Percentiles rank a stretch among this genome's conserved stretches.
These are phyloP conservation scores for Sutorius australiensis DNA, from an alignment of 768 basidiomycete genomes.

Conservation along the genomic window DNA sequence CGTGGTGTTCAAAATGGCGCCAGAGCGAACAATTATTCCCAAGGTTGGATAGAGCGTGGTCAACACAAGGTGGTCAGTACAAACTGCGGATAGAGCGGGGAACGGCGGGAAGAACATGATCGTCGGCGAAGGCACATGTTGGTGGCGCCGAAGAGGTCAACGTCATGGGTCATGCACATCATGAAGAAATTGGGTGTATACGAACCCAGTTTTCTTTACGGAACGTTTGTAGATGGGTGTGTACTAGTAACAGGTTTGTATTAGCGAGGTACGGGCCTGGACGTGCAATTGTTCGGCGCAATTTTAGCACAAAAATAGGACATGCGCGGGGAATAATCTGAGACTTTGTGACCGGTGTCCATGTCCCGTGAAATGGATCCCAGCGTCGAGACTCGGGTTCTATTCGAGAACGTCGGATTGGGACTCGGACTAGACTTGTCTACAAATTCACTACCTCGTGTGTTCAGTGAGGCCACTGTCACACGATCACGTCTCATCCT, in stretches of 20 bases:
- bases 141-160: background rate
- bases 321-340: background rate
- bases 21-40: background rate
- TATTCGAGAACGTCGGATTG: background rate
- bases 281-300: background rate
- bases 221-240: background rate
- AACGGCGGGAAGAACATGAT: conserved; percentile 1
- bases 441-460: conserved; percentile 13
- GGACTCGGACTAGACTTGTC: background rate
- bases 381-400: background rate
- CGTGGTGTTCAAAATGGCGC: background rate
- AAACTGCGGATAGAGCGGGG: conserved; percentile 4
- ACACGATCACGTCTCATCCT: conserved; percentile 26
- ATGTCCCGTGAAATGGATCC: background rate
- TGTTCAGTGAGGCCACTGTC: conserved; percentile 15
- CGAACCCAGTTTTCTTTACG: background rate
- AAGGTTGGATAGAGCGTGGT: background rate
- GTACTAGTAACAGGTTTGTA: background rate
- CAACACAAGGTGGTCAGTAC: background rate
- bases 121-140: conserved; percentile 5
- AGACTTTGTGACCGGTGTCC: background rate
- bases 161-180: conserved; percentile 1
- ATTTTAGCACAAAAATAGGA: background rate
- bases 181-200: background rate
- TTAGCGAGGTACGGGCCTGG: background rate